Evolutionary conservation across 148 eudicot genomes (phyloP).

Genomic region (Rhododendron molle): DNA sequence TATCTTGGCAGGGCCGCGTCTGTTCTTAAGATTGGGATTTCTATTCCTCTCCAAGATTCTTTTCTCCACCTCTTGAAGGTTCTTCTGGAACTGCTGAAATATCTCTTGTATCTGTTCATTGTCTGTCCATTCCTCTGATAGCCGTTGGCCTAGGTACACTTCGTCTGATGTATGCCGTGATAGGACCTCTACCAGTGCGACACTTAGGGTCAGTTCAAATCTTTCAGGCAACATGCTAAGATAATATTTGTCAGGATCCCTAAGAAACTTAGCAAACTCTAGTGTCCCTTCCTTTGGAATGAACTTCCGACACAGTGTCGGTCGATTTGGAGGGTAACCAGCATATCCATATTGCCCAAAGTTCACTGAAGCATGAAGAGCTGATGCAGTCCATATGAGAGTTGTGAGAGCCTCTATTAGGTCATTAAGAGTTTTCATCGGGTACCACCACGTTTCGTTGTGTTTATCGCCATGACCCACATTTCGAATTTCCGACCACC

Average conservation of each 20-base stretch:
- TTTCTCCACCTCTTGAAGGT: constrained; percentile 1
- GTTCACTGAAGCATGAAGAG: constrained; percentile 31
- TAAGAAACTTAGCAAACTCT: constrained; percentile 18
- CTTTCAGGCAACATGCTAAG: constrained; percentile 18
- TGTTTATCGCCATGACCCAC: constrained; percentile 23
- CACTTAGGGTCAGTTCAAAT: constrained; percentile 10
- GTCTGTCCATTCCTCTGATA: not conserved
- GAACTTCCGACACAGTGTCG: constrained; percentile 12
- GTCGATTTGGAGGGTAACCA: constrained; percentile 26
- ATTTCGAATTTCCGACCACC: constrained; percentile 25
- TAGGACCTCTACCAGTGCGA: constrained; percentile 17
- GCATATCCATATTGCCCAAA: constrained; percentile 28
- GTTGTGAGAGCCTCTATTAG: constrained; percentile 22
- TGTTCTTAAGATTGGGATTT: constrained; percentile 5
- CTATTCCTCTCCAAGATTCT: constrained; percentile 1
- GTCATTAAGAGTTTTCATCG: constrained; percentile 12
- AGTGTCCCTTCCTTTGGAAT: constrained; percentile 22
- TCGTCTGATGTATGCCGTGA: constrained; percentile 9
- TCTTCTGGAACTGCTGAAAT: not conserved
- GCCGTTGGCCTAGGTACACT: not conserved
- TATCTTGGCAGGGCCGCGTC: constrained; percentile 1
- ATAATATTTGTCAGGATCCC: constrained; percentile 14
- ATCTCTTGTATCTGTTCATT: not conserved
- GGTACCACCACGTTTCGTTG: constrained; percentile 24
- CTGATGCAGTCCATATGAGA: constrained; percentile 27